These are phyloP conservation scores for Candida qinlingensis DNA, from an alignment of 805 yeast species.

Conservation along the genomic window DNA sequence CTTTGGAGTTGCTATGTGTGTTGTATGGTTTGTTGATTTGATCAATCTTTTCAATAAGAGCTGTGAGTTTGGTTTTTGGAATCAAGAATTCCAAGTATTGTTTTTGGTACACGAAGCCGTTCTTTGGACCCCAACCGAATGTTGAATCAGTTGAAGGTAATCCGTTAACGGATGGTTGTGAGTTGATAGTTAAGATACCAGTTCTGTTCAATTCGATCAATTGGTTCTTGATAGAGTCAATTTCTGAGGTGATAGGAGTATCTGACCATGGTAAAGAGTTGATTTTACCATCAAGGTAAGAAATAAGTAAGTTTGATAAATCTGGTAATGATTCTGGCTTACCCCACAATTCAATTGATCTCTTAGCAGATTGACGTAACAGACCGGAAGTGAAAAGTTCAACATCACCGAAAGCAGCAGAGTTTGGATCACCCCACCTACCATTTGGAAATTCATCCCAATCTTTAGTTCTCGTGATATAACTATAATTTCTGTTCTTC, in stretches of 20 bases:
- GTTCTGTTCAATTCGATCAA: slow-evolving; percentile 59
- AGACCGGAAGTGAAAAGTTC: slow-evolving; percentile 76
- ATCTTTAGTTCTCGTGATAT: slow-evolving; percentile 80
- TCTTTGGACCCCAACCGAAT: slow-evolving; percentile 93
- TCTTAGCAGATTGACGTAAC: slow-evolving; percentile 76
- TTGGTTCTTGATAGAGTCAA: slow-evolving; percentile 51
- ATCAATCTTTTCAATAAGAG: slow-evolving; percentile 41
- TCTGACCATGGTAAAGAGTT: slow-evolving; percentile 92
- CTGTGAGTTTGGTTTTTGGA: slow-evolving; percentile 42
- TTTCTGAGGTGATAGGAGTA: slow-evolving; percentile 77
- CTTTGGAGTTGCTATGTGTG: slow-evolving; percentile 16
- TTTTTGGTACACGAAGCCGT: slow-evolving; percentile 92
- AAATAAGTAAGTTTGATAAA: slow-evolving; percentile 55
- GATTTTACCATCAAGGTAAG: slow-evolving; percentile 68
- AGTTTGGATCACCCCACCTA: slow-evolving; percentile 96
- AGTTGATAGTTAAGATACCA: slow-evolving; percentile 79
- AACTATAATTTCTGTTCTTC: slow-evolving; percentile 89
- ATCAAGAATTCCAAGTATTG: slow-evolving; percentile 85
- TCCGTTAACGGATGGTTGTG: slow-evolving; percentile 92
- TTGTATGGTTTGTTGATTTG: slow-evolving; percentile 34
- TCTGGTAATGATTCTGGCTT: slow-evolving; percentile 58
- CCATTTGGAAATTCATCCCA: slow-evolving; percentile 99
- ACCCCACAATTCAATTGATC: slow-evolving; percentile 87
- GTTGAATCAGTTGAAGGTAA: slow-evolving; percentile 60
- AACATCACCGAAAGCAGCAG: slow-evolving; percentile 93